Percentiles rank a stretch among this genome's conserved stretches.
Evolutionary conservation across 345 rosid genomes (phyloP).

Genomic region (Salix koriyanagi): DNA sequence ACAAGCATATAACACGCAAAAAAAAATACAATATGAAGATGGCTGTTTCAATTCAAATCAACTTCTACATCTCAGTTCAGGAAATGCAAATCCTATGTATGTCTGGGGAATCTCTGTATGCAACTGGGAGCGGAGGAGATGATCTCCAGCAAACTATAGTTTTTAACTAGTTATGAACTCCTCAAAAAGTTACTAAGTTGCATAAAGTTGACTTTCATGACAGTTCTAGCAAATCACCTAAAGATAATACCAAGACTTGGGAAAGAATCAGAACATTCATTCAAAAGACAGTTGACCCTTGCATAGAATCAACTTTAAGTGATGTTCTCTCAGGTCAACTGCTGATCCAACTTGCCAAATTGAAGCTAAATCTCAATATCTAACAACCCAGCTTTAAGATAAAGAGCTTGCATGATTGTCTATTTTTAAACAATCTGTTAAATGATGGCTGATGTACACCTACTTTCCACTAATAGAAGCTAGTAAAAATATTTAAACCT

Average conservation of each 20-base stretch:
- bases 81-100: neutral
- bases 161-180: neutral
- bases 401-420: neutral
- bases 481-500: constrained; percentile 43
- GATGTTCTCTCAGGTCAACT: neutral
- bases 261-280: neutral
- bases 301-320: neutral
- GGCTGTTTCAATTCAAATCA: neutral
- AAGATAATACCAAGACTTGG: neutral
- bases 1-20: neutral
- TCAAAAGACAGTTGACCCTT: neutral
- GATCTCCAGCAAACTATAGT: neutral
- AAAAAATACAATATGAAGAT: neutral
- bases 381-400: neutral
- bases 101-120: neutral
- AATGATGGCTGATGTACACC: neutral
- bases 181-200: neutral
- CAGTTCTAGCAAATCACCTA: neutral
- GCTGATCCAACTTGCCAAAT: neutral
- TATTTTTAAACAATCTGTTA: neutral
- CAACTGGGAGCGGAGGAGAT: neutral
- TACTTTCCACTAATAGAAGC: neutral
- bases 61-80: neutral
- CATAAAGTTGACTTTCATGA: neutral
- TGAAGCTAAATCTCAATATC: neutral